phyloP scores from a whole-genome alignment of 192 early-diverging fungal genomes.

The Chytriomyces hyalinus region DNA sequence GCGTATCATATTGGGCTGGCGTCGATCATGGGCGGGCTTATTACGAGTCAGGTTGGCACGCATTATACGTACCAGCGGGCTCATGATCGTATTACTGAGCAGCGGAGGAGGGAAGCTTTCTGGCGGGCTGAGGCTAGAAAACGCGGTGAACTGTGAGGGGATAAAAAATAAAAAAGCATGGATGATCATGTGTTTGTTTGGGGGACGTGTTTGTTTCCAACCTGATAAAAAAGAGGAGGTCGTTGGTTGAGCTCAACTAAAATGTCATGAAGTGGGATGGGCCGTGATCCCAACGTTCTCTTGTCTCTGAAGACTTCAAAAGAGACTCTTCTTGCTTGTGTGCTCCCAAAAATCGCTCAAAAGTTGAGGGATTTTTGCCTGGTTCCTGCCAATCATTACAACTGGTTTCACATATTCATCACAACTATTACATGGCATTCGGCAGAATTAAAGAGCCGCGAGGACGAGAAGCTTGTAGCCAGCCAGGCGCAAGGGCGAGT shows the following conservation, averaged over 20 bases:
- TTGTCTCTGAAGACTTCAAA: too few species aligned
- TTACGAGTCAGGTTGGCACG: constrained; percentile 27
- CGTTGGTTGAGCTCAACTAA: too few species aligned
- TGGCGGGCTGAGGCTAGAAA: constrained; percentile 29
- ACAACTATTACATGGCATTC: neutral
- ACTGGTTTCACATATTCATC: neutral
- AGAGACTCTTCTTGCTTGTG: too few species aligned
- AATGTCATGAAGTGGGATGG: too few species aligned
- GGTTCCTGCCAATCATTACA: too few species aligned
- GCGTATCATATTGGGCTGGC: constrained; percentile 9
- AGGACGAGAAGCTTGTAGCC: neutral
- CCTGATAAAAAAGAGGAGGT: too few species aligned
- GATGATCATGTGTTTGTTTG: too few species aligned
- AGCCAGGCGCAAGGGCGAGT: neutral
- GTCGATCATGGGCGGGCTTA: constrained; percentile 5
- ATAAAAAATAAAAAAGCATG: neutral
- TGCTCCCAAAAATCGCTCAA: too few species aligned
- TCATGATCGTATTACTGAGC: constrained; percentile 31
- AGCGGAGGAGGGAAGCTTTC: constrained; percentile 31
- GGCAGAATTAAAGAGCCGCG: neutral
- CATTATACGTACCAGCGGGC: constrained; percentile 26
- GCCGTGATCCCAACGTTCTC: too few species aligned
- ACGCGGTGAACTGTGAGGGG: constrained; percentile 15
- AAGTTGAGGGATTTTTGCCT: too few species aligned
- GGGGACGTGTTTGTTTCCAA: too few species aligned